Percentiles rank a stretch among this genome's conserved stretches.
These are phyloP conservation scores for Wallacemonas collosoma DNA, from an alignment of 208 protist genomes.

Conservation along the genomic window DNA sequence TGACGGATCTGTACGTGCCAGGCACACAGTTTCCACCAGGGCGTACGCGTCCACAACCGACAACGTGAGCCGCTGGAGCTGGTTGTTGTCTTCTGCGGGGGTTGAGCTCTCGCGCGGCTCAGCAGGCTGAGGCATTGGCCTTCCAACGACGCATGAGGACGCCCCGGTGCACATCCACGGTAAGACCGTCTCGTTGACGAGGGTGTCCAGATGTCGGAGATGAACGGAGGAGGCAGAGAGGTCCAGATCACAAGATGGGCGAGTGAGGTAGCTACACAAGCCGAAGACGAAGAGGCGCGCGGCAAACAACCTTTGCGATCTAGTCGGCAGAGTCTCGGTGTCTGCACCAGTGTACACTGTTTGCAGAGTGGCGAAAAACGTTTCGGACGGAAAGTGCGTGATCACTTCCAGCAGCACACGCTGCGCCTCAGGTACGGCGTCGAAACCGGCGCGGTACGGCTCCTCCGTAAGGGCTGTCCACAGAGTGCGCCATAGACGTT, in stretches of 20 bases:
- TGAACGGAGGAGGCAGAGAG: too few relatives aligned
- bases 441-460: slow-evolving; percentile 15
- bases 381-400: slow-evolving; percentile 28
- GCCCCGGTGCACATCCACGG: background rate
- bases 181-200: background rate
- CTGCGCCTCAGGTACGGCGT: slow-evolving; percentile 28
- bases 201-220: background rate
- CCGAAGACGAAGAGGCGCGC: slow-evolving; percentile 21
- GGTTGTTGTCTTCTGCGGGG: background rate
- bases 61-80: slow-evolving; percentile 13
- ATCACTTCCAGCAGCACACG: slow-evolving; percentile 49
- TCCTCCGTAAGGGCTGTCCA: slow-evolving; percentile 23
- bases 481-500: slow-evolving; percentile 21
- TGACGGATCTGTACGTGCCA: too few relatives aligned
- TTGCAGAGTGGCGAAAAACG: slow-evolving; percentile 24
- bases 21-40: background rate
- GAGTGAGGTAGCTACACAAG: slow-evolving; percentile 20
- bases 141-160: too few relatives aligned
- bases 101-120: too few relatives aligned
- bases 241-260: too few relatives aligned
- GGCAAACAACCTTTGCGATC: background rate
- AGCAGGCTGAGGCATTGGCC: too few relatives aligned
- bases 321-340: background rate
- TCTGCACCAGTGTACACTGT: background rate
- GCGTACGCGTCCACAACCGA: slow-evolving; percentile 22